Evolutionary conservation across 2,329 filamentous ascomycete species (phyloP).

Genomic region (Sarocladiaceae sp.): DNA sequence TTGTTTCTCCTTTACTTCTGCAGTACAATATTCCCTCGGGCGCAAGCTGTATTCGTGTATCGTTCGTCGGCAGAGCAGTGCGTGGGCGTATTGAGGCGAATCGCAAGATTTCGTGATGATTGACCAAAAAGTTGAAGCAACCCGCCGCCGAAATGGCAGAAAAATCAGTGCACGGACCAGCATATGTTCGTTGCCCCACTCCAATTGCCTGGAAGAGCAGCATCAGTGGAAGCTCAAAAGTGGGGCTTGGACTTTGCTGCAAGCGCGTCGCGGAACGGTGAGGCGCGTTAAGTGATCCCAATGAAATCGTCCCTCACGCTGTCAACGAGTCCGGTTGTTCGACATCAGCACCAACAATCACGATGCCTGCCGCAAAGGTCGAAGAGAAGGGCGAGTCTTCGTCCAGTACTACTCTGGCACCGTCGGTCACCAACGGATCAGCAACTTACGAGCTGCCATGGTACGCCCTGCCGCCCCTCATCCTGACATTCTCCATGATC

Average conservation of each 20-base stretch:
- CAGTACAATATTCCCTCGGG: too few relatives aligned
- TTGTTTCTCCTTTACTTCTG: neutral
- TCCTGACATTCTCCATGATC: constrained; percentile 15
- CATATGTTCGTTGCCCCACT: neutral
- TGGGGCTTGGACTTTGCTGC: neutral
- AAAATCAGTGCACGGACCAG: constrained; percentile 1
- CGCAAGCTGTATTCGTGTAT: too few relatives aligned
- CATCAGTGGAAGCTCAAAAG: neutral
- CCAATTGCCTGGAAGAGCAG: neutral
- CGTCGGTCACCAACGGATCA: constrained; percentile 44
- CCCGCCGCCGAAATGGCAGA: constrained; percentile 6
- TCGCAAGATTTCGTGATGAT: constrained; percentile 2
- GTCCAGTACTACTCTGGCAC: constrained; percentile 48
- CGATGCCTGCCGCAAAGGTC: constrained; percentile 46
- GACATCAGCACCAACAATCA: constrained; percentile 13
- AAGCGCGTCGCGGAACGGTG: constrained; percentile 7
- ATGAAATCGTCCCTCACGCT: constrained; percentile 1
- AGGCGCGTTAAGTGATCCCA: constrained; percentile 13
- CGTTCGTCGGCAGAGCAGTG: neutral
- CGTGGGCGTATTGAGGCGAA: neutral
- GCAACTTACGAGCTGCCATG: constrained; percentile 74
- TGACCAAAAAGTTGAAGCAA: constrained; percentile 8
- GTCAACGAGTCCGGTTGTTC: neutral
- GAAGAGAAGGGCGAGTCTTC: constrained; percentile 57
- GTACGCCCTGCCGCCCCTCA: constrained; percentile 36